Evolutionary conservation across 345 rosid species (phyloP), one percentile per base, ranked within the genome.

Genomic region (Aethionema arabicum): DNA sequence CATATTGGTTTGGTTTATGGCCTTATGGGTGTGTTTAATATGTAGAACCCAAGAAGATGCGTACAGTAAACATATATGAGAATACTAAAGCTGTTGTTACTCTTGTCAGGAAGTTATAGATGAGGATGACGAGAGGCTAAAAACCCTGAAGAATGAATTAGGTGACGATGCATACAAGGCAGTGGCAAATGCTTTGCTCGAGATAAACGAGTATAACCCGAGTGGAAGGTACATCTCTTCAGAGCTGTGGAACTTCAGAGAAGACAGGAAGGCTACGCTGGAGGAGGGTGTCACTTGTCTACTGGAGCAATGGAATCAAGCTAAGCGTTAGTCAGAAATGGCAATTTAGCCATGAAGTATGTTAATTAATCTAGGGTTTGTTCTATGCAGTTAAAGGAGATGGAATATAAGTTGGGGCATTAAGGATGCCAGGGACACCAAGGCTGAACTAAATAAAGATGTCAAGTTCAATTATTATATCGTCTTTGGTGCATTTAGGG

Each of bases 191-290:
- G 82, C 98, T 44, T 72, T 89, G 70, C 77, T 43, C 69, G 89
- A 92, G 73, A 79, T 89, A 65, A 87, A 89, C 41, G 97, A 92
- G 56, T 84, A 83, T 79, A 92, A 92, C 59, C 93, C 98, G 0
- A 92, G 98, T 65, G 98, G 97, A 63, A 83, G 91, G 65, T 92
- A 87, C 56, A 74, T 87, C 45, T 80, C 67, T 68, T 80, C 90
- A 1, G 95, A 93, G 77, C 47, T 90, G 63, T 93, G 99, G 96
- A 85, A 84, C 76, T 82, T 82, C 55, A 61, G 38, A 50, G 88
- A 84, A 60, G 79, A 80, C 48, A 85, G 76, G 63, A 85, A 68
- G 72, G 96, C 95, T 6, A 47, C 83, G 11, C 74, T 90, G 66
- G 64, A 75, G 68, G 96, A 92, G 62, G 91, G 95, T 42, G 85